A percentile compares a stretch with the other conserved stretches of the same genome.
Evolutionary conservation across 2,329 filamentous ascomycete genomes (phyloP).

Genomic region (Cercospora zeae-maydis): DNA sequence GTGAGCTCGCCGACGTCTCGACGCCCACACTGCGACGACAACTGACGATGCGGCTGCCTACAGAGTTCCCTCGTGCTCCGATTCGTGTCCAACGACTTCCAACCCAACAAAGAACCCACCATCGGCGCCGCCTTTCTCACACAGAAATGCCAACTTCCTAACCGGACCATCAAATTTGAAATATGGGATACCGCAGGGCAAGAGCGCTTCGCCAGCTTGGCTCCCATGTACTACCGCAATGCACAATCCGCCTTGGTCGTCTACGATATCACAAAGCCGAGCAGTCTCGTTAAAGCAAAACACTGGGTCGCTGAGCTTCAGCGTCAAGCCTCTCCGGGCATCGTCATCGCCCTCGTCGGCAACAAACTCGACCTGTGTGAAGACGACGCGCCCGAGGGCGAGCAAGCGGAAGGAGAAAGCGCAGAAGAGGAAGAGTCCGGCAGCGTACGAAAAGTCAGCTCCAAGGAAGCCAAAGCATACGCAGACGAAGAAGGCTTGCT

Average conservation of each 20-base stretch:
- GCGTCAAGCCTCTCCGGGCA: constrained; percentile 90
- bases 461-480: constrained; percentile 86
- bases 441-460: constrained; percentile 82
- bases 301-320: constrained; percentile 98
- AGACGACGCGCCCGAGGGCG: constrained; percentile 42
- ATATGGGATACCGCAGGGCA: constrained; percentile 99
- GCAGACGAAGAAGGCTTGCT: constrained; percentile 90
- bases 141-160: constrained; percentile 95
- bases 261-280: constrained; percentile 96
- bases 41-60: constrained; percentile 18
- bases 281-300: constrained; percentile 91
- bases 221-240: constrained; percentile 99
- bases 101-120: constrained; percentile 99
- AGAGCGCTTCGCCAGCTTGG: constrained; percentile 92
- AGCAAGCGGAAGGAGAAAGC: constrained; percentile 42
- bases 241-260: constrained; percentile 96
- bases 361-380: constrained; percentile 88
- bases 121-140: constrained; percentile 98
- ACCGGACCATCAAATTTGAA: constrained; percentile 65
- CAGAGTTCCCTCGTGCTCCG: constrained; percentile 95
- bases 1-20: constrained; percentile 48
- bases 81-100: constrained; percentile 99
- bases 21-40: background rate
- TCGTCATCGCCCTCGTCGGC: constrained; percentile 93
- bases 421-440: constrained; percentile 42